phyloP scores from a whole-genome alignment of 202 grass and related monocot species.

The Tripidium arundinaceum region DNA sequence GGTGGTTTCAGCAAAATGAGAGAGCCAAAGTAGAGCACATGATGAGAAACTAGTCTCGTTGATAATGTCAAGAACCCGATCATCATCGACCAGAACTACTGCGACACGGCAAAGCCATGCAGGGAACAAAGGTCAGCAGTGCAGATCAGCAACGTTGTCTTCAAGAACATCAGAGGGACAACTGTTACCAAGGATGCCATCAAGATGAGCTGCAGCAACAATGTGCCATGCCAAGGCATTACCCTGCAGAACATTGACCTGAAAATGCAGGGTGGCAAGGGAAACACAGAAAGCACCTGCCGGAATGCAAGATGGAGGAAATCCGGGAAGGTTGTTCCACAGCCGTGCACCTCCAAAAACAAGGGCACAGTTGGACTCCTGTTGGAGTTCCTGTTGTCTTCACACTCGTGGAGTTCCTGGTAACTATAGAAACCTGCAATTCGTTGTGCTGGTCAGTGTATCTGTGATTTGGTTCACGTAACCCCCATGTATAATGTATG shows the following conservation, averaged over 20 bases:
- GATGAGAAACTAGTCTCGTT: no score
- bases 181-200: conserved; percentile 53
- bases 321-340: conserved; percentile 36
- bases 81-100: conserved; percentile 44
- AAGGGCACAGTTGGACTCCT: neutral
- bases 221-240: conserved; percentile 32
- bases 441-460: neutral
- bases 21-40: no score
- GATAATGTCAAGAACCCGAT: conserved; percentile 80
- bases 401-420: neutral
- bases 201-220: conserved; percentile 51
- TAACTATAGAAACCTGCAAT: neutral
- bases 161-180: conserved; percentile 67
- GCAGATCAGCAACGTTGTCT: conserved; percentile 44
- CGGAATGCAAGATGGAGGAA: conserved; percentile 45
- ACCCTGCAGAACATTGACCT: conserved; percentile 54
- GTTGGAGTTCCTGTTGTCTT: neutral
- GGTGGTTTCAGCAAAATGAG: no score
- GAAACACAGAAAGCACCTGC: conserved; percentile 23
- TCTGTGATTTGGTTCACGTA: neutral
- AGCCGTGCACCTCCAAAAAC: conserved; percentile 33
- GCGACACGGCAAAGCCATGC: conserved; percentile 46
- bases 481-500: neutral
- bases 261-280: neutral
- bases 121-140: conserved; percentile 43